Evolutionary conservation across 2,329 filamentous ascomycete species (phyloP).

Genomic region (Ophiostoma sp.): DNA sequence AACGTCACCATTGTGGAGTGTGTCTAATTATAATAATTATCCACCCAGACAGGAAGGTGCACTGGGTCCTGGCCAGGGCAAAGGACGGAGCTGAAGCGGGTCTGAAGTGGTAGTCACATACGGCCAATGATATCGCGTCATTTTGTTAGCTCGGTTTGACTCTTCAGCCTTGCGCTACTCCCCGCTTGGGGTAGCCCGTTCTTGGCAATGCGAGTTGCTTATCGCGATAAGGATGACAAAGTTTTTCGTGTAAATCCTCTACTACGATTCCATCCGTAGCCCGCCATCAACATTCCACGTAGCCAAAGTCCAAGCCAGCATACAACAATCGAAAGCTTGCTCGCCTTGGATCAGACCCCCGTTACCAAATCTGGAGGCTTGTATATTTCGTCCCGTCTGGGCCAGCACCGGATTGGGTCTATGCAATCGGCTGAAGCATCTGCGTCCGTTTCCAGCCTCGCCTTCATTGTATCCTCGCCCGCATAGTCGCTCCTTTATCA

Average conservation of each 20-base stretch:
- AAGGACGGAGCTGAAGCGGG: conserved; percentile 17
- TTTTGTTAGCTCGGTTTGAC: not conserved
- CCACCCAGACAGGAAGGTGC: not conserved
- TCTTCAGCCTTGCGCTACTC: conserved; percentile 25
- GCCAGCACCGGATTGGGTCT: conserved; percentile 10
- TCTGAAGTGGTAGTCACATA: not conserved
- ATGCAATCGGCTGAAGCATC: not conserved
- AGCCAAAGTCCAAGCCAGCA: not conserved
- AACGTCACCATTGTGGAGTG: conserved; percentile 18
- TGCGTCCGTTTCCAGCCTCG: not conserved
- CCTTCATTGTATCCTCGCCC: not conserved
- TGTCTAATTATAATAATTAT: not conserved
- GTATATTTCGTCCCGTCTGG: conserved; percentile 16
- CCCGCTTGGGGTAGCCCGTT: not conserved
- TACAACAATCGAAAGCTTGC: not conserved
- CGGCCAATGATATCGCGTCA: not conserved
- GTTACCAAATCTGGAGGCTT: conserved; percentile 21
- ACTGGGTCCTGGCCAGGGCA: not conserved
- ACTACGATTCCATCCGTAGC: not conserved
- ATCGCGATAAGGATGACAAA: conserved; percentile 24
- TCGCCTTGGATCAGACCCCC: not conserved
- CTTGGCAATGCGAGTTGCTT: conserved; percentile 10
- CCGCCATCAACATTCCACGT: not conserved
- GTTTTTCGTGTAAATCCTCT: not conserved
- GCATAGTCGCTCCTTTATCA: conserved; percentile 23